These are phyloP conservation scores for Alternaria ventricosa DNA, from an alignment of 2,329 filamentous ascomycete genomes.

Conservation along the genomic window DNA sequence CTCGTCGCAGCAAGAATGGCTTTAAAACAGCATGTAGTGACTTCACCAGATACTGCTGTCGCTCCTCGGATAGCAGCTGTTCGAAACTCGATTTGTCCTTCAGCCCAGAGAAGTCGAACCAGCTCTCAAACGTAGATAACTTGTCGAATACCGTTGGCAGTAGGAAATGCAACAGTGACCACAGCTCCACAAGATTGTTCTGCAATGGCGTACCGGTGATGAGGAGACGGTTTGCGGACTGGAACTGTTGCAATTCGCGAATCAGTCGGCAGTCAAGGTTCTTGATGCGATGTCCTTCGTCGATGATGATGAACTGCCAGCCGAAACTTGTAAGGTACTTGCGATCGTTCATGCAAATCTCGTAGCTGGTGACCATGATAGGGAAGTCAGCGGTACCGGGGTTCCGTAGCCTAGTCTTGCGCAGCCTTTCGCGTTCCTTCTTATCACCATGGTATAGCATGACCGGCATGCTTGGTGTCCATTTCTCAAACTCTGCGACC, in stretches of 20 bases:
- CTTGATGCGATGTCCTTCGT: constrained; percentile 96
- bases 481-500: constrained; percentile 91
- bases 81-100: constrained; percentile 81
- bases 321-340: constrained; percentile 81
- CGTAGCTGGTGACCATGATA: constrained; percentile 92
- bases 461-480: constrained; percentile 87
- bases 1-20: constrained; percentile 82
- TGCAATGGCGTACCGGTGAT: constrained; percentile 96
- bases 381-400: constrained; percentile 78
- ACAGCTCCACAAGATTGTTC: constrained; percentile 93
- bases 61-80: constrained; percentile 78
- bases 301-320: constrained; percentile 98
- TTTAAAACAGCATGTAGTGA: constrained; percentile 94
- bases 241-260: constrained; percentile 84
- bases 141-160: constrained; percentile 93
- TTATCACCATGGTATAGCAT: constrained; percentile 90
- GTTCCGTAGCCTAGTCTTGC: constrained; percentile 72
- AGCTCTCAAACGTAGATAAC: constrained; percentile 88
- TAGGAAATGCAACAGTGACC: constrained; percentile 93
- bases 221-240: constrained; percentile 86
- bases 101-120: constrained; percentile 96
- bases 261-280: constrained; percentile 94
- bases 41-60: constrained; percentile 77
- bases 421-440: constrained; percentile 76
- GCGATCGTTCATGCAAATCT: constrained; percentile 92